Base-by-base conservation (phyloP, 805 yeast genomes). In the Maudiozyma serrabonitensis region DNA sequence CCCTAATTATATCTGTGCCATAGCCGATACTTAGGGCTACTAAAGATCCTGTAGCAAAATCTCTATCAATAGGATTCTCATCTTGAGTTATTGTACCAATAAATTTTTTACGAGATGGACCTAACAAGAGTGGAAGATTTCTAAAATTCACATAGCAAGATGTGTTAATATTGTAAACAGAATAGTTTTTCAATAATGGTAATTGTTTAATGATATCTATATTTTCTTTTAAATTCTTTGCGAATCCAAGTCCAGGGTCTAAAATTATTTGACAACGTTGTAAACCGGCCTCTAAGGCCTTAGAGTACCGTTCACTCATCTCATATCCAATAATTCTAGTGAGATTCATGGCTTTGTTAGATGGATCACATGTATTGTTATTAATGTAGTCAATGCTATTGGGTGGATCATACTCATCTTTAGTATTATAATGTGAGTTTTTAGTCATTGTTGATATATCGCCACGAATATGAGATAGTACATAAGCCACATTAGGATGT, bases 231-330 rank as follows among this genome's bases (percentile, higher is more conserved):
- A 75, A 57, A 47, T 74, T 75, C 64, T 93, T 93, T n/a, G 98
- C 97, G 67, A 93, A 93, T 1, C 99, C 99, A 41, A 93, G 68
- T 2, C 99, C 99, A 0, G 99, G 99, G 63, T 93, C 99, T 4
- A 89, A 60, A 16, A 93, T 80, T 3, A 93, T 70, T 67, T 93
- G 98, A 96, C 96, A 93, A 65, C 91, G 80, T 51, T 75, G 72
- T 1, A 91, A 79, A 4, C 96, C 96, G 0, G 64, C 69, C 0
- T 56, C 58, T 42, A 77, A 67, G 12, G 95, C 95, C 48, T 69
- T 72, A 0, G 64, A 56, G 28, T 88, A 73, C 49, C 79, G 77
- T 2, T 56, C 54, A 8, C 80, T 69, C 46, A 91, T 67, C 63
- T 93, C 99, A 44, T 78, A 66, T 6, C 83, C 76, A 5, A 88